A percentile compares a stretch with the other conserved stretches of the same genome.
These are phyloP conservation scores for Zizania palustris DNA, from an alignment of 202 grass and related monocot species.

Conservation along the genomic window DNA sequence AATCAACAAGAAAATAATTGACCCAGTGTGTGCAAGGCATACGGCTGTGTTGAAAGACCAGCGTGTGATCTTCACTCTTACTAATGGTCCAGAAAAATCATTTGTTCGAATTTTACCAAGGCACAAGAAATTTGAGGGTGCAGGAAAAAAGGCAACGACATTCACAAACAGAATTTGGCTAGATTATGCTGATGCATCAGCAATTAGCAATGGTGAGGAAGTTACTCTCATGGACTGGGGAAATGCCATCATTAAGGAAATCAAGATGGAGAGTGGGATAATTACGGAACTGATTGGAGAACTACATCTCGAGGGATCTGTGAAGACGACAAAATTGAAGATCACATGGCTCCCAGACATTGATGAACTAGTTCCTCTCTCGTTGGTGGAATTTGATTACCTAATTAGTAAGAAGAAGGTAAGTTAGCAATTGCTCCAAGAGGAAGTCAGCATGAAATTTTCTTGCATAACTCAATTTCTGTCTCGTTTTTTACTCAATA, in stretches of 20 bases:
- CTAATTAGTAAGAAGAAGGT: constrained; percentile 91
- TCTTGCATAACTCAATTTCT: not conserved
- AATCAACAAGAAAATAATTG: constrained; percentile 89
- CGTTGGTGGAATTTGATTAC: constrained; percentile 75
- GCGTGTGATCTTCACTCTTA: constrained; percentile 55
- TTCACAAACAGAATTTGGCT: constrained; percentile 75
- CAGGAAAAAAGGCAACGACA: constrained; percentile 81
- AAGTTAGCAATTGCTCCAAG: not conserved
- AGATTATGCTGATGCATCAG: constrained; percentile 66
- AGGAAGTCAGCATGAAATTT: not conserved
- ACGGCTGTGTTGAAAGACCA: constrained; percentile 66
- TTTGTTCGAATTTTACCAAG: constrained; percentile 74
- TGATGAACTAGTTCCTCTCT: constrained; percentile 64
- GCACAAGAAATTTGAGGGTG: constrained; percentile 76
- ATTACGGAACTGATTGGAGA: constrained; percentile 63
- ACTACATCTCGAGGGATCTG: constrained; percentile 75
- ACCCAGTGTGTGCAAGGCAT: constrained; percentile 79
- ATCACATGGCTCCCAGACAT: constrained; percentile 75
- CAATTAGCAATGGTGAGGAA: constrained; percentile 72
- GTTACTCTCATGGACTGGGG: constrained; percentile 92
- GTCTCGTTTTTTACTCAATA: constrained; percentile 1
- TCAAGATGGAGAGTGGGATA: constrained; percentile 64
- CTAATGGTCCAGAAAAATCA: constrained; percentile 67
- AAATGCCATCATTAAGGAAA: constrained; percentile 79
- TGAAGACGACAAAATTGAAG: constrained; percentile 90